phyloP scores from a whole-genome alignment of 768 basidiomycete genomes.

The Boletellus ananas region DNA sequence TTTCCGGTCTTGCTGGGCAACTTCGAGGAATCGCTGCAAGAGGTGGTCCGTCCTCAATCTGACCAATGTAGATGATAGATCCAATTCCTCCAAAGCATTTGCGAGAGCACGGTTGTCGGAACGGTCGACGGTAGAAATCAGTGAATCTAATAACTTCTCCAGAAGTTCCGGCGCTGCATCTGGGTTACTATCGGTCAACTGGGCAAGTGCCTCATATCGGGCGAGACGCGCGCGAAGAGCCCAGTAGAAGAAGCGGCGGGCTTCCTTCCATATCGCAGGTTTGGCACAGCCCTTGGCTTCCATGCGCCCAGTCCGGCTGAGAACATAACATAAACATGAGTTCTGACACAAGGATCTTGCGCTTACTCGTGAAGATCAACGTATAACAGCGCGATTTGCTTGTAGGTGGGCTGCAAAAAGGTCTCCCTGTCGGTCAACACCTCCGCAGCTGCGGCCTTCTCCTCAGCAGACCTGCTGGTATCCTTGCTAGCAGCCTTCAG shows the following conservation, averaged over 20 bases:
- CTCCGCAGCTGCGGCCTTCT: slow-evolving; percentile 65
- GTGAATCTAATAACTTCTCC: slow-evolving; percentile 54
- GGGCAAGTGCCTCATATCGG: slow-evolving; percentile 57
- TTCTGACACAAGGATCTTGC: background rate
- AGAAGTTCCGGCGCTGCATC: slow-evolving; percentile 66
- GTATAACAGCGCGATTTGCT: slow-evolving; percentile 89
- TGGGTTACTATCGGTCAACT: slow-evolving; percentile 70
- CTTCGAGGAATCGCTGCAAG: slow-evolving; percentile 57
- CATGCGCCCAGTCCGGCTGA: slow-evolving; percentile 90
- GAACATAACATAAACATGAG: slow-evolving; percentile 6
- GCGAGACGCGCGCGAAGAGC: slow-evolving; percentile 80
- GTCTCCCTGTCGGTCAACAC: slow-evolving; percentile 75
- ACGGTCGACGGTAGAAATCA: slow-evolving; percentile 51
- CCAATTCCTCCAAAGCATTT: slow-evolving; percentile 66
- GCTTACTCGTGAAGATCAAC: slow-evolving; percentile 95
- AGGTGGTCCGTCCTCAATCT: slow-evolving; percentile 71
- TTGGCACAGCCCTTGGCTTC: slow-evolving; percentile 96
- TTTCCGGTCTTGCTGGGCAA: slow-evolving; percentile 73
- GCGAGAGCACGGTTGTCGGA: slow-evolving; percentile 57
- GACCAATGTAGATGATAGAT: slow-evolving; percentile 56
- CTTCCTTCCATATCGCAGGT: slow-evolving; percentile 80
- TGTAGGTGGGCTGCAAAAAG: slow-evolving; percentile 83
- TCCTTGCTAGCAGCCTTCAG: slow-evolving; percentile 83
- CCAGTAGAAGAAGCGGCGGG: slow-evolving; percentile 93
- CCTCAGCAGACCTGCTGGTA: slow-evolving; percentile 63